Evolutionary conservation across 2,329 filamentous ascomycete species (phyloP).

Genomic region (Delphinella strobiligena): DNA sequence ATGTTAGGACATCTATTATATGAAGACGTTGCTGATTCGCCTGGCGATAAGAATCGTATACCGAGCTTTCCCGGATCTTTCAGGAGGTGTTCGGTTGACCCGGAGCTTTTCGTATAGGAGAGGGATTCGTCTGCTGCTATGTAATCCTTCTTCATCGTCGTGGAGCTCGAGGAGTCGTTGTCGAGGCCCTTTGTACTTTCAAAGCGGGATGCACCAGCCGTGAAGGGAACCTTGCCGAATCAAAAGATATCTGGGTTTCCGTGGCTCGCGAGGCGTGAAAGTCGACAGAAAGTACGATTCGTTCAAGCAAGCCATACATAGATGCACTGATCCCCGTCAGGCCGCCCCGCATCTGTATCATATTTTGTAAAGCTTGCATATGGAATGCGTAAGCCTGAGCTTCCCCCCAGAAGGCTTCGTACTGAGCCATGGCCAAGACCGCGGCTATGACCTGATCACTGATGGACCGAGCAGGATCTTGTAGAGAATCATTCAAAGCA

Average conservation of each 20-base stretch:
- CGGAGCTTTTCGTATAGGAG: too few species aligned
- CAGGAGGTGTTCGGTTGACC: too few species aligned
- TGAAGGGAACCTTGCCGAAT: too few species aligned
- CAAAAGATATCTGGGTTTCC: background rate
- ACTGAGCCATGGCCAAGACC: conserved; percentile 40
- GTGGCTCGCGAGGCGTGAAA: conserved; percentile 13
- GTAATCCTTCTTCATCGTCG: too few species aligned
- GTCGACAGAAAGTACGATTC: conserved; percentile 40
- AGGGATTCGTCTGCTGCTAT: too few species aligned
- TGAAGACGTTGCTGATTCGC: too few species aligned
- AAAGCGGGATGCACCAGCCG: too few species aligned
- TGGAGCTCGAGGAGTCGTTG: too few species aligned
- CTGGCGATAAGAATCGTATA: too few species aligned
- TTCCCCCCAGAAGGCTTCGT: conserved; percentile 39
- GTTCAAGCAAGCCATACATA: conserved; percentile 32
- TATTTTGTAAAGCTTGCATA: conserved; percentile 33
- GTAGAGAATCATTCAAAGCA: conserved; percentile 30
- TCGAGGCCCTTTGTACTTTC: too few species aligned
- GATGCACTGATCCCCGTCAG: conserved; percentile 25
- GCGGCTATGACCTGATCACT: conserved; percentile 36
- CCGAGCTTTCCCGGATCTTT: too few species aligned
- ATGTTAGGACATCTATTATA: too few species aligned
- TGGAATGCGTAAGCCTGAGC: conserved; percentile 32
- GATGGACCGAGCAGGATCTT: conserved; percentile 16
- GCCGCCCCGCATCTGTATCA: conserved; percentile 35